A percentile compares a stretch with the other conserved stretches of the same genome.
These are phyloP conservation scores for Mycena galericulata DNA, from an alignment of 768 basidiomycete genomes.

Conservation along the genomic window DNA sequence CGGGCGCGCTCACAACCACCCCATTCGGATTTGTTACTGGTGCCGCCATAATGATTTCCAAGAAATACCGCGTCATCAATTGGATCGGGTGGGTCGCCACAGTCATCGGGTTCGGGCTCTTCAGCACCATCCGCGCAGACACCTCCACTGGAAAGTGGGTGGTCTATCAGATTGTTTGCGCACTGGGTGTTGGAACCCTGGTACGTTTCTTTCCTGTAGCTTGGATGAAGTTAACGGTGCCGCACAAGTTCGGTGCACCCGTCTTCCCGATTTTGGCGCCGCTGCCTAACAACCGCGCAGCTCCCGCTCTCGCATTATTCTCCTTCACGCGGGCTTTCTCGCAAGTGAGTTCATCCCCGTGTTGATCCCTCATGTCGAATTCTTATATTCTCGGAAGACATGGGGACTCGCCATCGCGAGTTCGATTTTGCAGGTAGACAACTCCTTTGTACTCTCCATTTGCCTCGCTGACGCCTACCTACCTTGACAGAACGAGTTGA, in stretches of 20 bases:
- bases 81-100: slow-evolving; percentile 50
- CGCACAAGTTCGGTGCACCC: slow-evolving; percentile 52
- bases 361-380: too few species aligned
- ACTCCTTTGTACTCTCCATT: background rate
- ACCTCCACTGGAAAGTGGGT: slow-evolving; percentile 38
- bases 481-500: slow-evolving; percentile 57
- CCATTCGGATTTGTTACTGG: slow-evolving; percentile 54
- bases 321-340: slow-evolving; percentile 45
- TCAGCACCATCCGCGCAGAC: slow-evolving; percentile 41
- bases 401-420: slow-evolving; percentile 35
- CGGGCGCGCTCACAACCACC: slow-evolving; percentile 46
- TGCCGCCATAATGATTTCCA: slow-evolving; percentile 40
- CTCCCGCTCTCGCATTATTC: slow-evolving; percentile 52
- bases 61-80: slow-evolving; percentile 50
- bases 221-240: slow-evolving; percentile 18
- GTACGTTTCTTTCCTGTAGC: background rate
- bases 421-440: slow-evolving; percentile 46
- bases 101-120: slow-evolving; percentile 51
- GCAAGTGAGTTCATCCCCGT: too few species aligned
- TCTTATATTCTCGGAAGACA: too few species aligned
- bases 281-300: slow-evolving; percentile 46
- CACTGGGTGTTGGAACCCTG: slow-evolving; percentile 18
- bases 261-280: too few species aligned
- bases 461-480: background rate
- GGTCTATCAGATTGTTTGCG: slow-evolving; percentile 42